Evolutionary conservation across 139 green algal species (phyloP).

Genomic region (Medakamo hakoo): DNA sequence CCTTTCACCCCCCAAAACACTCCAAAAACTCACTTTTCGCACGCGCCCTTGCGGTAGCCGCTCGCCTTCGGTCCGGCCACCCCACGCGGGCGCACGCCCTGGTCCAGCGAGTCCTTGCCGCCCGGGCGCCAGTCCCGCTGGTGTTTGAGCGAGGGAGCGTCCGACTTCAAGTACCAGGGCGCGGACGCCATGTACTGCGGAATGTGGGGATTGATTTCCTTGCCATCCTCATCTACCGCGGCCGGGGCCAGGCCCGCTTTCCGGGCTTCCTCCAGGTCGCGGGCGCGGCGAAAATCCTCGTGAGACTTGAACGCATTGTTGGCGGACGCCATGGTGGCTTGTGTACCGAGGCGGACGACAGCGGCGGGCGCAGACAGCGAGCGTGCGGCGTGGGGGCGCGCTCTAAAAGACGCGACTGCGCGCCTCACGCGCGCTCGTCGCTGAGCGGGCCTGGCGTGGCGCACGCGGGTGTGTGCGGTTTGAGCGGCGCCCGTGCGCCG

Average conservation of each 20-base stretch:
- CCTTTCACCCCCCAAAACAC: not conserved
- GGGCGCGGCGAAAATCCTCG: slow-evolving; percentile 41
- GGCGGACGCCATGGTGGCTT: slow-evolving; percentile 13
- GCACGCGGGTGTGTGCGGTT: too few species aligned
- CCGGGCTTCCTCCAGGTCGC: slow-evolving; percentile 91
- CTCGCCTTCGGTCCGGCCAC: slow-evolving; percentile 38
- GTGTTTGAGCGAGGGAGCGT: slow-evolving; percentile 86
- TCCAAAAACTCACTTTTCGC: slow-evolving; percentile 71
- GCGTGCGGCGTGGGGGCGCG: too few species aligned
- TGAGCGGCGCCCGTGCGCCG: too few species aligned
- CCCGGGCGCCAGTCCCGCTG: slow-evolving; percentile 86
- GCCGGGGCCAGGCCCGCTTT: slow-evolving; percentile 85
- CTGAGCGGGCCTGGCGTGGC: too few species aligned
- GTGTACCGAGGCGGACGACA: not conserved
- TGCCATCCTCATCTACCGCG: slow-evolving; percentile 90
- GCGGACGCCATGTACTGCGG: slow-evolving; percentile 91
- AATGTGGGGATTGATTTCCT: slow-evolving; percentile 99
- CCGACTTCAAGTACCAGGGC: slow-evolving; percentile 91
- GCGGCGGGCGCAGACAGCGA: not conserved
- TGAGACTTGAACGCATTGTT: slow-evolving; percentile 25
- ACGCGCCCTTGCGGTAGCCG: slow-evolving; percentile 92
- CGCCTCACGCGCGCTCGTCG: too few species aligned
- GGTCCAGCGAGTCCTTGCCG: slow-evolving; percentile 18
- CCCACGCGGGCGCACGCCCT: not conserved
- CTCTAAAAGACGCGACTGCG: too few species aligned